Conservation (phyloP, 306 rosid genomes). For the cucumber (Cucumis sativus) region Cucumber_9930_V3 NC_026656.2:15432501-15433000, state of each 20-base stretch:
- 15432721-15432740: background rate
- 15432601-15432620: constrained; percentile 77
- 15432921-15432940: background rate
- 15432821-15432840: background rate
- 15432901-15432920: background rate
- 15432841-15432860: background rate
- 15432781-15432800: background rate
- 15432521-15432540: background rate
- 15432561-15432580: background rate
- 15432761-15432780: background rate
- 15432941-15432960: background rate
- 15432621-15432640: constrained; percentile 90
- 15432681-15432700: constrained; percentile 82
- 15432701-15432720: constrained; percentile 33
- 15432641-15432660: constrained; percentile 92
- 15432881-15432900: background rate
- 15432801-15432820: background rate
- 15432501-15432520: background rate
- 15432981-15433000: too few relatives aligned
- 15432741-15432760: background rate
- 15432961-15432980: too few relatives aligned
- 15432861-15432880: background rate
- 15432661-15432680: constrained; percentile 90
- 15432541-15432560: background rate
- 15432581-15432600: constrained; percentile 81